phyloP scores from a whole-genome alignment of 2,329 filamentous ascomycete genomes.

The Xylariaceae sp. region DNA sequence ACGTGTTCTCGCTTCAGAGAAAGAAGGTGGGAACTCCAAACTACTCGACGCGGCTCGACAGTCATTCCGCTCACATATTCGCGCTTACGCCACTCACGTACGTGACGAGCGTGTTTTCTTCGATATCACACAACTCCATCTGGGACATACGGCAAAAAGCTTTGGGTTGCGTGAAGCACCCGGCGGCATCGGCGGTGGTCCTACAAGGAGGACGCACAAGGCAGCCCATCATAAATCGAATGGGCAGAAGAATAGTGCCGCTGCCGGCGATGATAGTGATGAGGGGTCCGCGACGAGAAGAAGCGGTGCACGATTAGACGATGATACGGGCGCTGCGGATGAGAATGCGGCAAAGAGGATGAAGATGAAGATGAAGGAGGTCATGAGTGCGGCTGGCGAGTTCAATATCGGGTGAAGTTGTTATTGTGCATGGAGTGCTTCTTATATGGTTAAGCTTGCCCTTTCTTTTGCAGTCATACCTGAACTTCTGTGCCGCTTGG shows the following conservation, averaged over 20 bases:
- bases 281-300: conserved; percentile 8
- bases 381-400: conserved; percentile 61
- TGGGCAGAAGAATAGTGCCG: conserved; percentile 36
- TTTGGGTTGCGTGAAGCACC: conserved; percentile 90
- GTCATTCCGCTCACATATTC: conserved; percentile 88
- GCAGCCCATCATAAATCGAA: conserved; percentile 39
- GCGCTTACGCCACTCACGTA: conserved; percentile 93
- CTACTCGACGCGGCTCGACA: conserved; percentile 80
- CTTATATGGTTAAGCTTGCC: no score
- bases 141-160: conserved; percentile 92
- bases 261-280: conserved; percentile 33
- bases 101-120: conserved; percentile 84
- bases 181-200: conserved; percentile 72
- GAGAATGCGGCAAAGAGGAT: conserved; percentile 65
- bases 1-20: conserved; percentile 50
- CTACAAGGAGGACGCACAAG: conserved; percentile 46
- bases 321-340: conserved; percentile 49
- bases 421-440: no score
- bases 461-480: no score
- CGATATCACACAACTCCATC: conserved; percentile 86
- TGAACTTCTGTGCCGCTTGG: no score
- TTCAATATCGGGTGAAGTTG: conserved; percentile 71
- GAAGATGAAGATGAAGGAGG: conserved; percentile 63
- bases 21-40: conserved; percentile 40
- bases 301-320: conserved; percentile 26